Evolutionary conservation across 2,329 filamentous ascomycete species (phyloP), one percentile per base, ranked within the genome.

Genomic region (Trichoderma brevicompactum): DNA sequence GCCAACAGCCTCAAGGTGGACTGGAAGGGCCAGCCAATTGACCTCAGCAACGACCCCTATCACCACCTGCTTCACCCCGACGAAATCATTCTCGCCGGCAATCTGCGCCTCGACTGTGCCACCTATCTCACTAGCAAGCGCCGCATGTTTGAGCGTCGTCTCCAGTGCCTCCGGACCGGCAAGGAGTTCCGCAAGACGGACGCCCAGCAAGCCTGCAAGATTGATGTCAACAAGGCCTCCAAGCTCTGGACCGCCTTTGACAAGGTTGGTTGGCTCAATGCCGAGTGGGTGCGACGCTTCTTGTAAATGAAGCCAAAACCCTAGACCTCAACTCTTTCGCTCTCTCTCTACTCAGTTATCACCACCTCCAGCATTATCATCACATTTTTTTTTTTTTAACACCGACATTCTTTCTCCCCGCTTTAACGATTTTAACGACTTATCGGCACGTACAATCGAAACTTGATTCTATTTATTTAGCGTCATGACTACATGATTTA

Each of bases 171-270:
- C 2, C 79, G 81, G 64, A 87, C 87, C 41, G 85, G 85, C 74
- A 95, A 96, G 78, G 91, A 94, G 73, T 97, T 97, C 77, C 89
- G 92, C 76, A 97, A 97, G 85, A 98, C 94, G 1, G 92, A 97
- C 75, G 92, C 93, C 5, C 94, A 98, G 77, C 92, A 96, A 76
- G 92, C 92, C n/a, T 96, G 92, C 84, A 96, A 96, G 81, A 97
- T 97, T 69, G 94, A 98, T 73, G 94, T 98, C 76, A 97, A 97
- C 82, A 98, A 97, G 82, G 92, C 94, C 3, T 96, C 92, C 70
- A 94, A 94, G 77, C 83, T 98, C 53, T 97, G 92, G 91, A 89
- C 88, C 43, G 92, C 92, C 6, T 98, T 92, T 74, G 91, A 97
- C 56, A 89, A 88, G 71, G 91, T 95, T 43, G 91, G 90, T 70